These are phyloP conservation scores for Geranomyces michiganensis DNA, from an alignment of 192 early-diverging fungal species.

Conservation along the genomic window DNA sequence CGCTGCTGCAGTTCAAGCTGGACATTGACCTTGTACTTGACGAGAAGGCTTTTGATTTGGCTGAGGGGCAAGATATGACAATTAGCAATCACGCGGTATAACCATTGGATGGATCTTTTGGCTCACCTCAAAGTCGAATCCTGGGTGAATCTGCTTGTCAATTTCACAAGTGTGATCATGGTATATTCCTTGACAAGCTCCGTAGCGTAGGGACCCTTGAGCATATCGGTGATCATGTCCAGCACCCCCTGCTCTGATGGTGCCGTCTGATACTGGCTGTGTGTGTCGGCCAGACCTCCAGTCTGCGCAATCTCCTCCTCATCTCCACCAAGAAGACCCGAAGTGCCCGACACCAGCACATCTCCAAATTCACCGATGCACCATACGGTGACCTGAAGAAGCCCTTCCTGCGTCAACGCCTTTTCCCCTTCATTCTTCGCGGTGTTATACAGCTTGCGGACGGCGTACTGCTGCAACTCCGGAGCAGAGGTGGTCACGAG, in stretches of 20 bases:
- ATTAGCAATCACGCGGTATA: not conserved
- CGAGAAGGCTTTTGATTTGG: conserved; percentile 64
- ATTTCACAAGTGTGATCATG: conserved; percentile 86
- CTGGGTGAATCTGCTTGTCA: conserved; percentile 77
- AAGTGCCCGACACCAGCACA: conserved; percentile 61
- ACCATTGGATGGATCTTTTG: too few relatives aligned
- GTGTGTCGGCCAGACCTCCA: conserved; percentile 25
- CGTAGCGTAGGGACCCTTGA: conserved; percentile 81
- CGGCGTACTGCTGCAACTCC: conserved; percentile 86
- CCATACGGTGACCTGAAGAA: conserved; percentile 90
- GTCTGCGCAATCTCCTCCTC: conserved; percentile 51
- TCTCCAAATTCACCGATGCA: conserved; percentile 97
- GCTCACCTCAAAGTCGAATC: conserved; percentile 44
- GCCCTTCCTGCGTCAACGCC: conserved; percentile 75
- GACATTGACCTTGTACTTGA: conserved; percentile 66
- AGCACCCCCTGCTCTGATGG: conserved; percentile 75
- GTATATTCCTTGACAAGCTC: conserved; percentile 78
- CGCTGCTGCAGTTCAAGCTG: conserved; percentile 95
- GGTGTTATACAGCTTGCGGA: conserved; percentile 84
- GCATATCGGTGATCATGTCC: conserved; percentile 71
- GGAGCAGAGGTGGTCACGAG: conserved; percentile 74
- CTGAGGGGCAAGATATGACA: not conserved
- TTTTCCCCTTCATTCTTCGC: conserved; percentile 73
- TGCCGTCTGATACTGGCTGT: conserved; percentile 35
- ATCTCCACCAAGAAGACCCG: conserved; percentile 51